Evolutionary conservation across 75 land plant species (phyloP).

Genomic region (Ceratopteris richardii): DNA sequence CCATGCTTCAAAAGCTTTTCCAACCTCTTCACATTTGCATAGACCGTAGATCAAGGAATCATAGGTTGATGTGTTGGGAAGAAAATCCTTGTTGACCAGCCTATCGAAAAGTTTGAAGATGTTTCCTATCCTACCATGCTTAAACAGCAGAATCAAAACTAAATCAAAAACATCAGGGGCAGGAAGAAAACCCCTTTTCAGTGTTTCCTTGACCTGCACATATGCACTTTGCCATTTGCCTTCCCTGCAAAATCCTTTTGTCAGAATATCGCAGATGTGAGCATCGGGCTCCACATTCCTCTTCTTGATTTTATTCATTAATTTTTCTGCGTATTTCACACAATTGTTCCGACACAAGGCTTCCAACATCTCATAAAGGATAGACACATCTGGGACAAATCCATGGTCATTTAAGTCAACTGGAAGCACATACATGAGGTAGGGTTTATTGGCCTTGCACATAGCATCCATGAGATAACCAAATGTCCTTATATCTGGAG

Average conservation of each 20-base stretch:
- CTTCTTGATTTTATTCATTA: conserved; percentile 13
- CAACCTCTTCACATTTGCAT: conserved; percentile 30
- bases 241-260: conserved; percentile 19
- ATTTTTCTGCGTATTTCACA: conserved; percentile 22
- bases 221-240: conserved; percentile 24
- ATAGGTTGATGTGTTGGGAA: conserved; percentile 34
- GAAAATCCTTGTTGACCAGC: conserved; percentile 21
- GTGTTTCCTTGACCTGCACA: conserved; percentile 26
- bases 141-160: conserved; percentile 36
- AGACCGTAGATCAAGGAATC: conserved; percentile 43
- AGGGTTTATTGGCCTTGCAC: conserved; percentile 17
- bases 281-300: conserved; percentile 20
- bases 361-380: conserved; percentile 1
- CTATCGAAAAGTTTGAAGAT: conserved; percentile 23
- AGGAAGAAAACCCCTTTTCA: conserved; percentile 24
- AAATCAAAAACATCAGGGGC: conserved; percentile 27
- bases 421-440: not conserved
- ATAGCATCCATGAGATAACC: conserved; percentile 35
- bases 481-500: conserved; percentile 29
- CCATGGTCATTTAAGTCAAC: not conserved
- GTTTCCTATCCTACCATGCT: conserved; percentile 24
- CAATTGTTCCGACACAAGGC: conserved; percentile 12
- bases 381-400: not conserved
- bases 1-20: conserved; percentile 32
- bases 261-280: conserved; percentile 26